Evolutionary conservation across 495 filamentous ascomycete genomes (phyloP).

Genomic region (Chaetomium cochliodes): DNA sequence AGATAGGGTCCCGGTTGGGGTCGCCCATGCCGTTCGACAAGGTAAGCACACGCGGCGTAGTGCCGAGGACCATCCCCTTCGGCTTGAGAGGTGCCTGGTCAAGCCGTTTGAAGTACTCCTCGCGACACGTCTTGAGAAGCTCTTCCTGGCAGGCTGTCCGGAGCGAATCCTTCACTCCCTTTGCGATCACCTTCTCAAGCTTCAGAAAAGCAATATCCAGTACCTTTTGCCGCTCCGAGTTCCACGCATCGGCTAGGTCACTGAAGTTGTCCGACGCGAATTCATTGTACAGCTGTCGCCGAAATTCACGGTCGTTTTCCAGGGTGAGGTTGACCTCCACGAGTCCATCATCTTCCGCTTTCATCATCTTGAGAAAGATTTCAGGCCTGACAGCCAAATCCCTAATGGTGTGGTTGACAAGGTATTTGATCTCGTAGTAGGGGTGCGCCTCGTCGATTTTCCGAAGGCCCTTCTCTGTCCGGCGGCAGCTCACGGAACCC

Average conservation of each 20-base stretch:
- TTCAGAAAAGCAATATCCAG: slow-evolving; percentile 77
- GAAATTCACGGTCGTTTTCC: slow-evolving; percentile 71
- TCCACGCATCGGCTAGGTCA: slow-evolving; percentile 94
- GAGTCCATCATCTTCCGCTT: slow-evolving; percentile 88
- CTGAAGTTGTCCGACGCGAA: slow-evolving; percentile 93
- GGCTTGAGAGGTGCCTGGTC: slow-evolving; percentile 97
- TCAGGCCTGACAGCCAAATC: slow-evolving; percentile 82
- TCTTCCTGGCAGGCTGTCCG: slow-evolving; percentile 88
- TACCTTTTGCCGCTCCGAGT: slow-evolving; percentile 76
- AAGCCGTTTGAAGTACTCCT: slow-evolving; percentile 79
- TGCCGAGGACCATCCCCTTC: slow-evolving; percentile 87
- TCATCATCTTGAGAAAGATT: slow-evolving; percentile 91
- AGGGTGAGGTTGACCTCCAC: slow-evolving; percentile 78
- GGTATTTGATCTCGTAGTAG: slow-evolving; percentile 97
- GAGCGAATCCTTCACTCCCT: slow-evolving; percentile 89
- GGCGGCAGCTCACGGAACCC: slow-evolving; percentile 77
- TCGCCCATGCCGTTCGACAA: slow-evolving; percentile 80
- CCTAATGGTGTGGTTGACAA: slow-evolving; percentile 77
- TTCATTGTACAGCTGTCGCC: slow-evolving; percentile 68
- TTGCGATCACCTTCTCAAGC: slow-evolving; percentile 78
- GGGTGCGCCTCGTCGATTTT: slow-evolving; percentile 94
- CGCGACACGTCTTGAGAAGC: slow-evolving; percentile 75
- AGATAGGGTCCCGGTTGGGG: slow-evolving; percentile 71
- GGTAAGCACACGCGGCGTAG: slow-evolving; percentile 79
- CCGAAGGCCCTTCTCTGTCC: slow-evolving; percentile 91